phyloP scores from a whole-genome alignment of 441 rosid genomes.

The Aquilaria agallochum region DNA sequence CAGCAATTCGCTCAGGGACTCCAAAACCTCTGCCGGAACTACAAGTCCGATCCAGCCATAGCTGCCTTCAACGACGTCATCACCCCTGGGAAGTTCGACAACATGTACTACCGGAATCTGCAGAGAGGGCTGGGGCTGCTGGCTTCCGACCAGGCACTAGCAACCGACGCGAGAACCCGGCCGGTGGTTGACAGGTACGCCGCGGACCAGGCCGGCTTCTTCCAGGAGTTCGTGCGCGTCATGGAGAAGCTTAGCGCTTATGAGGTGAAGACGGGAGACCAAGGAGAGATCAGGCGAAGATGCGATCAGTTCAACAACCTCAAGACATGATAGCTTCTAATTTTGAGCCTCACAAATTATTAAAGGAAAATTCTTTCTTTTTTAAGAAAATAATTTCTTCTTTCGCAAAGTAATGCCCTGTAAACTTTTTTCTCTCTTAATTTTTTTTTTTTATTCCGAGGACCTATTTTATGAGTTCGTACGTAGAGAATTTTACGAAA shows the following conservation, averaged over 20 bases:
- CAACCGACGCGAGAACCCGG: constrained; percentile 40
- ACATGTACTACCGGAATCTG: constrained; percentile 66
- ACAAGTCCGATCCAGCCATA: constrained; percentile 40
- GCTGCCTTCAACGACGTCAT: constrained; percentile 64
- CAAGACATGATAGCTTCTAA: not conserved
- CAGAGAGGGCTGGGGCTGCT: constrained; percentile 55
- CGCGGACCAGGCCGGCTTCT: constrained; percentile 44
- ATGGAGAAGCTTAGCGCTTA: constrained; percentile 56
- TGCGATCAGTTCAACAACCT: constrained; percentile 55
- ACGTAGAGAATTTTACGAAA: no score
- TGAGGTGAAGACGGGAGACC: constrained; percentile 38
- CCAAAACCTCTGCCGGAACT: constrained; percentile 48
- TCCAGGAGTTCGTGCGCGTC: constrained; percentile 39
- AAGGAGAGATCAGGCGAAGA: constrained; percentile 58
- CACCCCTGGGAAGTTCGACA: constrained; percentile 75
- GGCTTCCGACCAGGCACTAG: constrained; percentile 39
- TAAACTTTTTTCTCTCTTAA: no score
- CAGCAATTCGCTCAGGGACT: constrained; percentile 39
- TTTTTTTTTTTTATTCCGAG: no score
- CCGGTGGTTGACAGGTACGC: constrained; percentile 55
- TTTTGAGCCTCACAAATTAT: no score
- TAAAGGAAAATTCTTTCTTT: no score
- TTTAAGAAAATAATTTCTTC: no score
- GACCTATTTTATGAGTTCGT: no score
- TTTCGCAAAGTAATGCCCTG: no score